Conservation (phyloP, 1,139 yeast species). For the Schizosaccharomyces versatilis region DNA sequence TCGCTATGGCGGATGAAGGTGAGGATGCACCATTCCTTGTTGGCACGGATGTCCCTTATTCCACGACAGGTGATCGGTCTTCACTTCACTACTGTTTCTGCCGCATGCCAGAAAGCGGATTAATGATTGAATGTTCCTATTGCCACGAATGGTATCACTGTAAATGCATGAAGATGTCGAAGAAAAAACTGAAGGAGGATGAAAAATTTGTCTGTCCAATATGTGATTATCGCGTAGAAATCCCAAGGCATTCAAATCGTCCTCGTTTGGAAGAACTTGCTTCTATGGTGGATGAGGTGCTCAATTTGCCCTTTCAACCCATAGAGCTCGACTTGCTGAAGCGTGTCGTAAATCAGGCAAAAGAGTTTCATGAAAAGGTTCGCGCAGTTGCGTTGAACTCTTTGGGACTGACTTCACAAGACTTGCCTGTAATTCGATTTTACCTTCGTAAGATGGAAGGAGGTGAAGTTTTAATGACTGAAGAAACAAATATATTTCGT, state of each 20-base stretch:
- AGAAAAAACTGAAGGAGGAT: constrained; percentile 17
- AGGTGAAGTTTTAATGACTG: constrained; percentile 12
- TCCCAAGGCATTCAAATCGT: constrained; percentile 19
- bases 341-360: constrained; percentile 22
- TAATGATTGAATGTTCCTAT: constrained; percentile 56
- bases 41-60: constrained; percentile 3
- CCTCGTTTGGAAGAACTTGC: constrained; percentile 22
- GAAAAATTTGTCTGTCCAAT: constrained; percentile 43
- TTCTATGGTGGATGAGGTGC: constrained; percentile 14
- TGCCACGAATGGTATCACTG: constrained; percentile 62
- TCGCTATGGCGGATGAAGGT: constrained; percentile 24
- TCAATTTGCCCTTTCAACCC: constrained; percentile 16
- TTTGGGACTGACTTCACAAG: constrained; percentile 13
- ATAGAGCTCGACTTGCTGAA: constrained; percentile 17
- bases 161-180: constrained; percentile 30
- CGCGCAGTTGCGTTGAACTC: constrained; percentile 12
- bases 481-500: constrained; percentile 13
- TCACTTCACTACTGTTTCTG: constrained; percentile 38
- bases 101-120: constrained; percentile 42
- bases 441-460: constrained; percentile 29
- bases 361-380: constrained; percentile 24
- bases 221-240: constrained; percentile 28
- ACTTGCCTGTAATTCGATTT: constrained; percentile 20
- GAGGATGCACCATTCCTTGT: constrained; percentile 5
- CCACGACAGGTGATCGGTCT: constrained; percentile 14